These are phyloP conservation scores for Spinacia oleracea DNA, from an alignment of 179 eudicot species.

Conservation along the genomic window DNA sequence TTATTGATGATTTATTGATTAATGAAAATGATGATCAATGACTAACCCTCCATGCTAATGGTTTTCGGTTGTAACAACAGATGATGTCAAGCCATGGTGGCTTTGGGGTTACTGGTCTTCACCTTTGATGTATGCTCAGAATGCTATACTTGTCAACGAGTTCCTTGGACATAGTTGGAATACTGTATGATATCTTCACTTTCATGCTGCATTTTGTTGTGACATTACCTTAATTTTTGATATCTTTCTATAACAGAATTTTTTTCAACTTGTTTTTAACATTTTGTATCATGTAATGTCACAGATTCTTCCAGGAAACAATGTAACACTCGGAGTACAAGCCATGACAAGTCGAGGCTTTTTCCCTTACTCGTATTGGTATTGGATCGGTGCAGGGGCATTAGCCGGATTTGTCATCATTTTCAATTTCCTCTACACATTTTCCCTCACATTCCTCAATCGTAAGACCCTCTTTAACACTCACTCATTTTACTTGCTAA, in stretches of 20 bases:
- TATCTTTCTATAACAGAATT: background rate
- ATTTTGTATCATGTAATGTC: conserved; percentile 6
- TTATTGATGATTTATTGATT: no score
- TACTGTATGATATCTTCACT: conserved; percentile 32
- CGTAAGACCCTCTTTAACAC: conserved; percentile 37
- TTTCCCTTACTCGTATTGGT: conserved; percentile 54
- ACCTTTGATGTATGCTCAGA: conserved; percentile 63
- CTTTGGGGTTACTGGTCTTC: conserved; percentile 67
- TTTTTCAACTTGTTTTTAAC: background rate
- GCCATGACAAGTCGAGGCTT: conserved; percentile 40
- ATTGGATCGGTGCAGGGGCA: conserved; percentile 61
- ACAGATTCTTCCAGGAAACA: conserved; percentile 31
- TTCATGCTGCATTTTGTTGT: background rate
- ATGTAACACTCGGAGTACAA: conserved; percentile 40
- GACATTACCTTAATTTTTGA: background rate
- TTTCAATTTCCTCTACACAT: conserved; percentile 37
- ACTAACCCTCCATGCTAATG: background rate
- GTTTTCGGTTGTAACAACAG: conserved; percentile 32
- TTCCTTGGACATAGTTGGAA: conserved; percentile 60
- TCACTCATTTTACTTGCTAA: background rate
- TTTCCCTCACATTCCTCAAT: conserved; percentile 46
- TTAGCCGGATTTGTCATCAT: conserved; percentile 42
- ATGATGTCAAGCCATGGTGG: conserved; percentile 57
- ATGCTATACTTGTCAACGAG: conserved; percentile 57
- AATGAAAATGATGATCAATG: background rate